These are phyloP conservation scores for Penicillium robsamsonii DNA, from an alignment of 495 filamentous ascomycete species.

Conservation along the genomic window DNA sequence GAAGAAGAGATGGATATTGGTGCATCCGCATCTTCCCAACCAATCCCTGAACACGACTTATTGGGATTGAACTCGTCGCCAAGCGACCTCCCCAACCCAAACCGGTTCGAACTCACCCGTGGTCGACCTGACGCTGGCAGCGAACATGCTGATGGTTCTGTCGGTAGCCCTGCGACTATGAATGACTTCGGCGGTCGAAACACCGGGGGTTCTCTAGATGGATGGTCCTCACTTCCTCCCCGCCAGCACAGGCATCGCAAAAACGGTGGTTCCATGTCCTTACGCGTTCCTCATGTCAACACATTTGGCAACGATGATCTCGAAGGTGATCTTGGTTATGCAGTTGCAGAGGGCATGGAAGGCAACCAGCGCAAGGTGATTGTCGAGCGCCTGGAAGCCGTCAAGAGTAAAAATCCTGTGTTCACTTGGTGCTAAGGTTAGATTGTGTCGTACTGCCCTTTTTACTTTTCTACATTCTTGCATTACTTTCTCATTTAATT, in stretches of 20 bases:
- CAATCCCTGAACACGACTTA: conserved; percentile 64
- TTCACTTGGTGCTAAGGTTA: conserved; percentile 88
- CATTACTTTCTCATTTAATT: conserved; percentile 23
- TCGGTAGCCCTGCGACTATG: conserved; percentile 39
- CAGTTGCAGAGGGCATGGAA: conserved; percentile 90
- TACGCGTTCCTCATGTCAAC: conserved; percentile 27
- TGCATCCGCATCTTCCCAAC: conserved; percentile 61
- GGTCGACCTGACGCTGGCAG: conserved; percentile 49
- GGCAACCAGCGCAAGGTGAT: conserved; percentile 88
- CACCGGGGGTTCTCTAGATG: conserved; percentile 36
- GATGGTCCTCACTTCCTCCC: conserved; percentile 39
- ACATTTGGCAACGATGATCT: conserved; percentile 68
- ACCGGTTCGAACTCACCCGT: conserved; percentile 77
- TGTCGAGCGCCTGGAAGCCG: conserved; percentile 90
- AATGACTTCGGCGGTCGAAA: conserved; percentile 32
- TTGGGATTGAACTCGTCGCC: conserved; percentile 63
- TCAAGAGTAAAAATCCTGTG: conserved; percentile 91
- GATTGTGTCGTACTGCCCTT: conserved; percentile 1
- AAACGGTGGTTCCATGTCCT: conserved; percentile 45
- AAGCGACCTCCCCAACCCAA: conserved; percentile 72
- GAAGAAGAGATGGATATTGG: conserved; percentile 91
- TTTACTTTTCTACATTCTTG: conserved; percentile 11
- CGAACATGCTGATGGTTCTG: conserved; percentile 31
- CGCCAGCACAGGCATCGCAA: conserved; percentile 38
- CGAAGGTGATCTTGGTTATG: conserved; percentile 92